Evolutionary conservation across 179 eudicot species (phyloP), one percentile per base, ranked within the genome.

Genomic region (Pouteria campechiana): DNA sequence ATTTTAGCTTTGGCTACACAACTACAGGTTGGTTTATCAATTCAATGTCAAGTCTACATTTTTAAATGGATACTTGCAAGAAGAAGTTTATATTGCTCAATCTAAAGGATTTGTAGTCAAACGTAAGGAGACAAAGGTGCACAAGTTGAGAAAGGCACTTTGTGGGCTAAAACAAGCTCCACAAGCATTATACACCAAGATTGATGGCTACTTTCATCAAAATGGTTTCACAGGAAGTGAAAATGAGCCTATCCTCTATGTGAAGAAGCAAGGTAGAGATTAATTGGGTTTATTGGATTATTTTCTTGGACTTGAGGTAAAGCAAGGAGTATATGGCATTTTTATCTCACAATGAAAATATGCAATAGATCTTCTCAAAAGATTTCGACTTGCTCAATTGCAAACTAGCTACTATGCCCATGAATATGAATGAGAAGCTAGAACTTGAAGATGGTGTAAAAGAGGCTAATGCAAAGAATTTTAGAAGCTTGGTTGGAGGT

Each of bases 281-380:
- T 46, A 44, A 11, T 44, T 54, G 42, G 36, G 36, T 1, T 23
- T 15, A 13, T 18, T 54, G 13, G 44, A 54, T 23, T 54, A 54
- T 44, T 36, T n/a, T n/a, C n/a, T n/a, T n/a, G n/a, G n/a, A n/a
- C n/a, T n/a, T n/a, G n/a, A n/a, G n/a, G n/a, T n/a, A 25, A 55
- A 20, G 11, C 17, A 37, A 29, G 31, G 6, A 17, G 5, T n/a
- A 5, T 18, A 22, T 27, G 32, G 35, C 0, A 46, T 41, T 8
- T 61, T 52, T 19, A 3, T 40, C 2, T 46, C 27, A 4, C 34
- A 46, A 46, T 4, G 12, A n/a, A 60, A 60, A 16, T n/a, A n/a
- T n/a, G n/a, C n/a, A n/a, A n/a, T n/a, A 16, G 61, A 56, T 17
- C 32, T 56, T 15, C 1, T 58, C 15, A 13, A 12, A 3, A 46